phyloP scores from a whole-genome alignment of 78 protist species.

The Pelomyxa schiedti region DNA sequence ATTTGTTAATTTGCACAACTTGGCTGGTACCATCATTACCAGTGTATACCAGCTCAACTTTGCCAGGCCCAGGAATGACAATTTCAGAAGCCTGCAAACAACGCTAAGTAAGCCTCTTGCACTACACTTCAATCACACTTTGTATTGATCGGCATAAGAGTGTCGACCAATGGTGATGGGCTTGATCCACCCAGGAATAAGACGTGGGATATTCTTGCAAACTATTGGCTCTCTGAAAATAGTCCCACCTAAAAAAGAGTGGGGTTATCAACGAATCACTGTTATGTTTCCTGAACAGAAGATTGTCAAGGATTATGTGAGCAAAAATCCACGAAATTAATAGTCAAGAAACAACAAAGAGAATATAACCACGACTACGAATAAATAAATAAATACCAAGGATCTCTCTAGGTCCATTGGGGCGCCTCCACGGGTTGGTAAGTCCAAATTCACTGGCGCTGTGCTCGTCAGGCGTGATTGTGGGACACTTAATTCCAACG shows the following conservation, averaged over 20 bases:
- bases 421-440: too few relatives aligned
- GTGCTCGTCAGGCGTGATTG: constrained; percentile 88
- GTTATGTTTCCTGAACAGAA: too few relatives aligned
- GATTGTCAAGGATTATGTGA: too few relatives aligned
- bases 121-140: not conserved
- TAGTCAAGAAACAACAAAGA: too few relatives aligned
- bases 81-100: constrained; percentile 74
- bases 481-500: constrained; percentile 94
- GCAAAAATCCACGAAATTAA: too few relatives aligned
- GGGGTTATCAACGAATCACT: too few relatives aligned
- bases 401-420: too few relatives aligned
- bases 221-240: constrained; percentile 92
- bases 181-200: constrained; percentile 74
- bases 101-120: not conserved
- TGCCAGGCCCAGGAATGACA: constrained; percentile 30
- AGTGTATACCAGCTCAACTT: constrained; percentile 48
- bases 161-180: constrained; percentile 89
- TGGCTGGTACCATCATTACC: constrained; percentile 49
- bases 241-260: constrained; percentile 68
- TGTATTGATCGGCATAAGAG: constrained; percentile 83
- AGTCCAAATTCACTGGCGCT: constrained; percentile 67
- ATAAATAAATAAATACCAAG: too few relatives aligned
- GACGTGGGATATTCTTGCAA: constrained; percentile 67
- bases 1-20: too few relatives aligned
- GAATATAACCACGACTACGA: too few relatives aligned